Conservation (phyloP, 345 rosid genomes). For the Chamaenerion angustifolium region DNA sequence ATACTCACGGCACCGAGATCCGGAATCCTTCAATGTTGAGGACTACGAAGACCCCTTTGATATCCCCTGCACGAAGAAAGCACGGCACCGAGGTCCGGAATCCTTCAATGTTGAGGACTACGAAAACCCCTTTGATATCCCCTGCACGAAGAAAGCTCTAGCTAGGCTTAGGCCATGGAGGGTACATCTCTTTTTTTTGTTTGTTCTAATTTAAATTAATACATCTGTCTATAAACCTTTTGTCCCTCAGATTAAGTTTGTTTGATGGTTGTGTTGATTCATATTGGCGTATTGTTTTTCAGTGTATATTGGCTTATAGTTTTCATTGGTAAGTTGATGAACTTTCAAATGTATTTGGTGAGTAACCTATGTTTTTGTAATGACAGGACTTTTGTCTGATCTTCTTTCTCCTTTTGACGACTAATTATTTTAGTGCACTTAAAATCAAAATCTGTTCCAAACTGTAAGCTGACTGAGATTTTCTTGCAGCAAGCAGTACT, state of each 20-base stretch:
- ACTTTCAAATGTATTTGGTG: no score
- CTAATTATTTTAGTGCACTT: neutral
- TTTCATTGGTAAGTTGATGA: no score
- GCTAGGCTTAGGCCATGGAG: slow-evolving; percentile 76
- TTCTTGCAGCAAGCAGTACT: slow-evolving; percentile 81
- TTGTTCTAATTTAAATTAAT: neutral
- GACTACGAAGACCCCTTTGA: slow-evolving; percentile 35
- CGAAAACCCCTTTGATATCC: slow-evolving; percentile 40
- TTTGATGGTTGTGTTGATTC: no score
- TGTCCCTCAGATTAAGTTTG: no score
- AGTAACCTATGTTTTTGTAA: no score
- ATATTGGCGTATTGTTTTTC: no score
- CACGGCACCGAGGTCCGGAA: slow-evolving; percentile 32
- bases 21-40: slow-evolving; percentile 31
- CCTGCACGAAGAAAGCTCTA: slow-evolving; percentile 59
- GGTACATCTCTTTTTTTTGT: slow-evolving; percentile 35
- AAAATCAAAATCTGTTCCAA: neutral
- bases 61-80: slow-evolving; percentile 64
- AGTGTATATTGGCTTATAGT: no score
- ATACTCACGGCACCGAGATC: slow-evolving; percentile 19
- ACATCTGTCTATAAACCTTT: no score
- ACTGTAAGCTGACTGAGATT: slow-evolving; percentile 3
- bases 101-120: slow-evolving; percentile 22
- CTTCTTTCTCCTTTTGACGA: no score
- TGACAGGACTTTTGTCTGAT: no score